Conservation (phyloP, 257 asterid genomes). For the Scutellaria minor region DNA sequence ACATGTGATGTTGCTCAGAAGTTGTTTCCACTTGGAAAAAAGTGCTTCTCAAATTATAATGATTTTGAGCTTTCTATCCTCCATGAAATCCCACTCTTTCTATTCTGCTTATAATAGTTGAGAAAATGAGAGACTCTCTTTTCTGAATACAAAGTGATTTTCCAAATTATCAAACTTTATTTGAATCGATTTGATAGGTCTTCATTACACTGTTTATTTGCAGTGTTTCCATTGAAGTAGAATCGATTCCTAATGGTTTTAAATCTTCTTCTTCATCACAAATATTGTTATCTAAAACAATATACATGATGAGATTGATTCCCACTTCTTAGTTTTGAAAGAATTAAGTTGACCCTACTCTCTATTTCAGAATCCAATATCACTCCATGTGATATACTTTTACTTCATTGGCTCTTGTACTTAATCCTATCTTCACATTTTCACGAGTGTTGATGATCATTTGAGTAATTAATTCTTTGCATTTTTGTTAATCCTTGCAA, state of each 20-base stretch:
- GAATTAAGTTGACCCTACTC: conserved; percentile 15
- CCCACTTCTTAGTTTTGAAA: conserved; percentile 36
- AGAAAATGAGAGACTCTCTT: background rate
- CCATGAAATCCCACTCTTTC: too few species aligned
- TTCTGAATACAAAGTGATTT: background rate
- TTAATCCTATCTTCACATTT: background rate
- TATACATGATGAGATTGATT: conserved; percentile 32
- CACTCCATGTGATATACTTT: background rate
- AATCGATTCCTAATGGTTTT: conserved; percentile 47
- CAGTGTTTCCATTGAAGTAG: conserved; percentile 26
- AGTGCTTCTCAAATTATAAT: too few species aligned
- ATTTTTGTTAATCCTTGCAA: too few species aligned
- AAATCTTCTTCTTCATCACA: conserved; percentile 32
- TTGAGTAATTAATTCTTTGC: background rate
- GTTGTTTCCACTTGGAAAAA: too few species aligned
- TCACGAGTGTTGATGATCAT: background rate
- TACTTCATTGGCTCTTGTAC: background rate
- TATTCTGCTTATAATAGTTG: too few species aligned
- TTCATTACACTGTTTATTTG: conserved; percentile 14
- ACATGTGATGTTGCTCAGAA: too few species aligned
- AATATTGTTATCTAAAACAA: conserved; percentile 23
- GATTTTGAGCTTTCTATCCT: too few species aligned
- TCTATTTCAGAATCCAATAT: conserved; percentile 5
- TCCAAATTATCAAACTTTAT: conserved; percentile 13
- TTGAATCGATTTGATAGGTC: conserved; percentile 32